phyloP scores from a whole-genome alignment of 2,329 filamentous ascomycete genomes.

The Alternaria angustiovoidea region DNA sequence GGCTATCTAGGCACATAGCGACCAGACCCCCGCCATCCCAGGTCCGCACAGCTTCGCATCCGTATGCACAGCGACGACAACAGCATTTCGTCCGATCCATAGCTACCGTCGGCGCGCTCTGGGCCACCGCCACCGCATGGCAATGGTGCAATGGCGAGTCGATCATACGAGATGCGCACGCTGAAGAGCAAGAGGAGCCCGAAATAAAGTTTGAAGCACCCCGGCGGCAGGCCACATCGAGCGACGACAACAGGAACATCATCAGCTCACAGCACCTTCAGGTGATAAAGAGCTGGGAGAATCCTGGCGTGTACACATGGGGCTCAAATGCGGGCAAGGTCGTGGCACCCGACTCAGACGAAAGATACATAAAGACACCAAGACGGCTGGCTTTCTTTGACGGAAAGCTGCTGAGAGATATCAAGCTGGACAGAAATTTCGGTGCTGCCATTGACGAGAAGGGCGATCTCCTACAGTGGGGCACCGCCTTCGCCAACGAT shows the following conservation, averaged over 20 bases:
- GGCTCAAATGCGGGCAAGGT: slow-evolving; percentile 86
- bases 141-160: slow-evolving; percentile 54
- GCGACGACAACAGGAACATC: slow-evolving; percentile 76
- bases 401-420: slow-evolving; percentile 80
- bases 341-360: slow-evolving; percentile 83
- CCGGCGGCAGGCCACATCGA: slow-evolving; percentile 62
- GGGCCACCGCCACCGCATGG: slow-evolving; percentile 55
- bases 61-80: slow-evolving; percentile 55
- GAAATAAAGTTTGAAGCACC: slow-evolving; percentile 74
- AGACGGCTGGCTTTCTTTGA: slow-evolving; percentile 83
- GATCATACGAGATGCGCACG: slow-evolving; percentile 54
- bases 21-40: slow-evolving; percentile 29
- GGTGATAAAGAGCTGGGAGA: slow-evolving; percentile 80
- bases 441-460: slow-evolving; percentile 87
- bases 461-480: slow-evolving; percentile 93
- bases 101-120: slow-evolving; percentile 52
- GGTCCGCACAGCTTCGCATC: slow-evolving; percentile 40
- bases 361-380: slow-evolving; percentile 80
- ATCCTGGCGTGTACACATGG: slow-evolving; percentile 93
- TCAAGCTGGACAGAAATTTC: slow-evolving; percentile 83
- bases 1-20: slow-evolving; percentile 36
- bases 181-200: slow-evolving; percentile 61
- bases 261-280: slow-evolving; percentile 88
- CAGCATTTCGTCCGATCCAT: slow-evolving; percentile 57
- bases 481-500: slow-evolving; percentile 73